phyloP scores from a whole-genome alignment of 352 stramenopile genomes.

The Phytophthora sojae region DNA sequence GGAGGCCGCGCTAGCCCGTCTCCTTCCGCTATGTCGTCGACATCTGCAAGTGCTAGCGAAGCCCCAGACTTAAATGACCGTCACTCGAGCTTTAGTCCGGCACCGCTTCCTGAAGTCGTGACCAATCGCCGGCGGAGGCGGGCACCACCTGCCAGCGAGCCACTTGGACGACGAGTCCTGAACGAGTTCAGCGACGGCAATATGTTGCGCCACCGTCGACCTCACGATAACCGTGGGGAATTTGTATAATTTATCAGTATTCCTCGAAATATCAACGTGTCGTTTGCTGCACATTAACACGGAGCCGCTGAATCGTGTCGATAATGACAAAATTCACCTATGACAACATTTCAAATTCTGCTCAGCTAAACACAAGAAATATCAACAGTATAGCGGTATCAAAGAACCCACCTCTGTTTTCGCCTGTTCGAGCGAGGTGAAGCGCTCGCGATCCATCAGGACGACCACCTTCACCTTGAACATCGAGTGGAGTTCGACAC shows the following conservation, averaged over 20 bases:
- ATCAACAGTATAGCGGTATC: not conserved
- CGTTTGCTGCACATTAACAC: slow-evolving; percentile 37
- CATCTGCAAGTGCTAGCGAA: slow-evolving; percentile 4
- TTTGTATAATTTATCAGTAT: slow-evolving; percentile 21
- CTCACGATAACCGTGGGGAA: slow-evolving; percentile 18
- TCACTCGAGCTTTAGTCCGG: slow-evolving; percentile 20
- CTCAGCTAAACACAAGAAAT: not conserved
- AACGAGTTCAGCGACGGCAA: slow-evolving; percentile 35
- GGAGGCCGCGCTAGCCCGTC: slow-evolving; percentile 1
- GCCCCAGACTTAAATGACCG: slow-evolving; percentile 15
- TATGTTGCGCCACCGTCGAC: slow-evolving; percentile 36
- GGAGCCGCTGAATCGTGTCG: slow-evolving; percentile 56
- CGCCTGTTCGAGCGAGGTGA: slow-evolving; percentile 58
- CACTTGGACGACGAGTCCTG: slow-evolving; percentile 28
- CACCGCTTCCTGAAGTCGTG: slow-evolving; percentile 20
- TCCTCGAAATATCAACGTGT: slow-evolving; percentile 13
- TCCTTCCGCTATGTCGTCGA: slow-evolving; percentile 10
- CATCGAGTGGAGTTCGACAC: slow-evolving; percentile 63
- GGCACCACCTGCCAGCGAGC: slow-evolving; percentile 40
- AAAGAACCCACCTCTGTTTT: slow-evolving; percentile 64
- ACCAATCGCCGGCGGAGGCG: slow-evolving; percentile 15
- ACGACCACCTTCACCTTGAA: slow-evolving; percentile 72
- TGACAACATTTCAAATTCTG: not conserved
- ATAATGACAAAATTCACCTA: slow-evolving; percentile 66
- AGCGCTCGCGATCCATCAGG: slow-evolving; percentile 58